Base-by-base conservation (phyloP, 1,284 basidiomycete genomes). In the Xerocomus amazonicus region DNA sequence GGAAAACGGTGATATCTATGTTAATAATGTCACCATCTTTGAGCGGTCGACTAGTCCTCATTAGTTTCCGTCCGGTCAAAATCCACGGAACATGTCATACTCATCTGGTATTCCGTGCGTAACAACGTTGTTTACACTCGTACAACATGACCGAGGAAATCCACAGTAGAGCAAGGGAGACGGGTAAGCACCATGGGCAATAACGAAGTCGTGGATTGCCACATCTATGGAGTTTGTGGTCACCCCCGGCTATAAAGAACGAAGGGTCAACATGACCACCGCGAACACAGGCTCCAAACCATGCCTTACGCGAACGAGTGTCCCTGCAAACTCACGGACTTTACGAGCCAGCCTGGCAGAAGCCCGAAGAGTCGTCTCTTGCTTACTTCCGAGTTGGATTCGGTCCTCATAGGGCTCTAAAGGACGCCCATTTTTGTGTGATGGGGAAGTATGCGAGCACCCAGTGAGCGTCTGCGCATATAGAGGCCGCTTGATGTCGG, bases 61-160 rank as follows among this genome's bases (percentile, higher is more conserved):
- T 48, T 37, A 50, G 44, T 17, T 17, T 19, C 12, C 31, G 2
- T 16, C 35, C n/a, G 44, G 27, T 16, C 26, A 46, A 16, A 34
- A 45, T 6, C 7, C 10, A 16, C 14, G 12, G 46, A 34, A 50
- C 27, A 10, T 0, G 10, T 66, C 79, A 54, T 56, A 90, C 90
- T 84, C 77, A 69, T 92, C 88, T n/a, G 91, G 90, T 53, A 92
- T 90, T 0, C 92, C 92, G 64, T 95, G 92, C 34, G 78, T 80
- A 42, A 91, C 77, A 41, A 92, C 73, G 58, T 97, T 97, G 64
- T 97, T 97, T 45, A 89, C 71, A 59, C 87, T 89, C 16, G 92
- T 96, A 63, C 92, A 95, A 59, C 90, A 90, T 31, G 91, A 89
- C 56, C 83, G 85, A 6, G 93, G 92, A 63, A 87, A 96, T 8